Conservation (phyloP, 176 grass and related monocot genomes). For the Puya raimondii region DNA sequence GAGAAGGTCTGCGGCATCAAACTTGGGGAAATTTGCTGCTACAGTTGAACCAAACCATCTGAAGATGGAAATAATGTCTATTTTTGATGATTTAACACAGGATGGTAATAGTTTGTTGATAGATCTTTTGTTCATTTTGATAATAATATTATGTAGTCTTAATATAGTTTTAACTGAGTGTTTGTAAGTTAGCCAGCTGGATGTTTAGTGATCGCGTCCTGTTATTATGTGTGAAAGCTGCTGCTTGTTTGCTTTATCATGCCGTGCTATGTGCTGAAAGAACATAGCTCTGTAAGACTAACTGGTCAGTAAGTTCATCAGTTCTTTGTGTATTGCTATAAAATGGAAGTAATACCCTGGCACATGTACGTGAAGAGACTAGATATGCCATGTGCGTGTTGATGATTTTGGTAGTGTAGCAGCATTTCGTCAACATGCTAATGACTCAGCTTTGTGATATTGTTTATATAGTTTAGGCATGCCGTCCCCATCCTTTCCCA, state of each 20-base stretch:
- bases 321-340: no score
- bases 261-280: no score
- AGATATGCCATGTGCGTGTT: no score
- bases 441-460: neutral
- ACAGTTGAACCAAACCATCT: conserved; percentile 67
- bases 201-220: neutral
- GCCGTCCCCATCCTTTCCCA: neutral
- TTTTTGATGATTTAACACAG: conserved; percentile 86
- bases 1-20: conserved; percentile 80
- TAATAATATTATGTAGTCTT: neutral
- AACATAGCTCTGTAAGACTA: no score
- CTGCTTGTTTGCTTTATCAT: no score
- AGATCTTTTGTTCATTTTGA: neutral
- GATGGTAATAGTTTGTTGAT: conserved; percentile 46
- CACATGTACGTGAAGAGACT: no score
- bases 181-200: neutral
- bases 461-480: neutral
- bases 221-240: no score
- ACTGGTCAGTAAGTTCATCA: no score
- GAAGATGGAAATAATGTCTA: conserved; percentile 82
- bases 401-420: no score
- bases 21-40: conserved; percentile 85
- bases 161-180: no score
- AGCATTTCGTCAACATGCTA: neutral
- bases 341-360: no score